phyloP scores from a whole-genome alignment of 225 moss, liverwort and hornwort species.

The Antitrichia curtipendula region DNA sequence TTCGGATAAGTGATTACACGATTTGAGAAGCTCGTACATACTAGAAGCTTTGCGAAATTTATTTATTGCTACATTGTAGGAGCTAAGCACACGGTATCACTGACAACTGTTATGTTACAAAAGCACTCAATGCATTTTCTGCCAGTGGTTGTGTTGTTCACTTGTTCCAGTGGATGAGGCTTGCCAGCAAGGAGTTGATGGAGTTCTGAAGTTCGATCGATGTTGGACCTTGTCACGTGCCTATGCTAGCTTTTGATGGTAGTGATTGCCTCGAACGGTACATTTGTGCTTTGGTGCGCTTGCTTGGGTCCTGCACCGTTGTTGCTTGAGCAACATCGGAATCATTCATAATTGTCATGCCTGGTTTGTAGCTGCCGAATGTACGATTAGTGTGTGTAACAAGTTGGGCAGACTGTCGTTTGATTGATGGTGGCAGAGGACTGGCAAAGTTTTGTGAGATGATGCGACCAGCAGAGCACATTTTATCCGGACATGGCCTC shows the following conservation, averaged over 20 bases:
- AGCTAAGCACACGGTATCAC: background rate
- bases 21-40: background rate
- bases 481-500: background rate
- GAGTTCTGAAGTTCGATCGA: background rate
- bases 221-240: background rate
- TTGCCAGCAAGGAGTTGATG: background rate
- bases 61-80: background rate
- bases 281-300: background rate
- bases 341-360: background rate
- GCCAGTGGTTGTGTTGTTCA: background rate
- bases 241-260: background rate
- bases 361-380: background rate
- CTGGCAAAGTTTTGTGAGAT: background rate
- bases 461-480: background rate
- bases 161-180: background rate
- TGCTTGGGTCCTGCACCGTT: background rate
- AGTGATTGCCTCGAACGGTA: background rate
- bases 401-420: background rate
- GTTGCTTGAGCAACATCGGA: background rate
- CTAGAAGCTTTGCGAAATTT: background rate
- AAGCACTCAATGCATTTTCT: background rate
- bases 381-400: background rate
- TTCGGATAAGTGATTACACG: background rate
- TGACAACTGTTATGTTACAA: background rate
- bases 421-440: background rate